Base-by-base conservation (phyloP, 768 basidiomycete genomes). In the Panaeolus papilionaceus region DNA sequence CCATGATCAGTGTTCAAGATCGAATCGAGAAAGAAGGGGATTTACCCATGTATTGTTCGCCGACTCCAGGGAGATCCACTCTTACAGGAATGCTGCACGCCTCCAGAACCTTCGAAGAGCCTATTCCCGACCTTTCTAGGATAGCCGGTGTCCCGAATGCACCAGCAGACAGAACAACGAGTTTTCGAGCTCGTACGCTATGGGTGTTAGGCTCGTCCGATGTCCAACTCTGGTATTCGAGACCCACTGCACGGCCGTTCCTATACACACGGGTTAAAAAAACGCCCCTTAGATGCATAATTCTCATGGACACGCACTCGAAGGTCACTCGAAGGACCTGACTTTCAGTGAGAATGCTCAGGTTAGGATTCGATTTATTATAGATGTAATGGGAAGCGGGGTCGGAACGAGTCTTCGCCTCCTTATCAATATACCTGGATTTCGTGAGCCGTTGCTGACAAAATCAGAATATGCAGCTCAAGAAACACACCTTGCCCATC, bases 1-100 rank as follows among this genome's bases (percentile, higher is more conserved):
- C 33, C 33, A 33, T 33, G 33, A 33, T 64, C 38, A 33, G 42
- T 26, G 10, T 3, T 6, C 37, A 16, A 20, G 26, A 11, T 49
- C n/a, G 20, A n/a, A 49, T 10, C 1, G 47, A 26, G 20, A 26
- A 45, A 18, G 26, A 6, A 10, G n/a, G 54, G 33, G 12, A 64
- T 73, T 45, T 63, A 85, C 87, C 88, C 70, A 84, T 81, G 64
- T 86, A 88, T 68, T 92, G 86, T 73, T 91, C 89, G 12, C 93
- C 93, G 0, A 96, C 93, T n/a, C 89, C 90, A 1, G 92, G 91
- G 12, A 94, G 84, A 64, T 92, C 87, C 12, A 91, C 82, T 33
- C 86, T 62, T 67, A 82, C 79, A 7, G 77, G 70, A 39, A 94
- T 84, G 10, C 80, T 81, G 64, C 85, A 77, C 42, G 77, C 78